Evolutionary conservation across 2,329 filamentous ascomycete genomes (phyloP).

Genomic region (Aureobasidium sp.): DNA sequence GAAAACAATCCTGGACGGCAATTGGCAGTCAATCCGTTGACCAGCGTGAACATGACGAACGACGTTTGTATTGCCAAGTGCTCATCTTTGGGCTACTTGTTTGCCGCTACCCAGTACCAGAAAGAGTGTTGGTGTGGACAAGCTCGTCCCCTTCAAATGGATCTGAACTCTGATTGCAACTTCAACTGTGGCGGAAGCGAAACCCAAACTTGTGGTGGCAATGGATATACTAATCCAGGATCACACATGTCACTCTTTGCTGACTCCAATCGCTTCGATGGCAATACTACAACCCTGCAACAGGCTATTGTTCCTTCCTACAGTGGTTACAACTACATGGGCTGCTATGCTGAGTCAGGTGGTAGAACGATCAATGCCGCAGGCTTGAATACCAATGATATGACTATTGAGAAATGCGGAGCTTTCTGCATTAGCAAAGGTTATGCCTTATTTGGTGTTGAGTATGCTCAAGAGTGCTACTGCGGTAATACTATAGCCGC

Average conservation of each 20-base stretch:
- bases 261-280: conserved; percentile 20
- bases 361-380: conserved; percentile 21
- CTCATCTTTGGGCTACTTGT: conserved; percentile 28
- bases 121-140: conserved; percentile 39
- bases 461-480: conserved; percentile 32
- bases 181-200: conserved; percentile 27
- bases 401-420: conserved; percentile 36
- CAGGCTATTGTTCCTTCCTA: conserved; percentile 19
- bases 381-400: conserved; percentile 21
- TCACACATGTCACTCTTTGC: conserved; percentile 38
- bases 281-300: conserved; percentile 18
- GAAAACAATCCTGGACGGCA: conserved; percentile 52
- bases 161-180: conserved; percentile 29
- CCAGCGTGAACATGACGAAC: conserved; percentile 37
- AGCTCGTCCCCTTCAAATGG: conserved; percentile 38
- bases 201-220: conserved; percentile 27
- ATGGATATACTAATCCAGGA: conserved; percentile 26
- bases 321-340: conserved; percentile 12
- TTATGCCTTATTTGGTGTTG: conserved; percentile 33
- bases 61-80: conserved; percentile 43
- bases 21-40: conserved; percentile 38
- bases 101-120: conserved; percentile 45
- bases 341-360: conserved; percentile 17
- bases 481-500: conserved; percentile 23
- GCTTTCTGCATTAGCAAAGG: conserved; percentile 25